Base-by-base conservation (phyloP, 2,329 filamentous ascomycete species). In the Echinosphaeria canescens region DNA sequence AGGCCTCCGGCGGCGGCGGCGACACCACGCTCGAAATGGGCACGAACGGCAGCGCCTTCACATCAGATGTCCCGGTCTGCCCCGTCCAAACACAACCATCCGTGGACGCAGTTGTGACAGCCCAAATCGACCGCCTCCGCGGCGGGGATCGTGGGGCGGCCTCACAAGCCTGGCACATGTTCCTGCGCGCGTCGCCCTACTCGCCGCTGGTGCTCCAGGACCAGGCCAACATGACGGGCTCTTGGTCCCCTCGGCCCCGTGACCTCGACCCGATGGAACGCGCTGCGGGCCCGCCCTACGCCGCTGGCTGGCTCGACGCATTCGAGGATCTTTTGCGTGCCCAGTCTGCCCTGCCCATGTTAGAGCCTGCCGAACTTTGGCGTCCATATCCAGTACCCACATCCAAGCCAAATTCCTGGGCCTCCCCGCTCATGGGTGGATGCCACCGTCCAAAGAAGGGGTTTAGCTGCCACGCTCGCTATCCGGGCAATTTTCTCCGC, bases 251-350 rank as follows among this genome's bases (percentile, higher is more conserved):
- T 2, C 37, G 47, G 0, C 60, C 61, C 1, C 47, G 40, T 6
- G 57, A 58, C 33, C 43, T 51, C 2, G n/a, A n/a, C n/a, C n/a
- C n/a, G n/a, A n/a, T n/a, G n/a, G n/a, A n/a, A n/a, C n/a, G n/a
- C n/a, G n/a, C n/a, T n/a, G n/a, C n/a, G n/a, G n/a, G n/a, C n/a
- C 49, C 53, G 7, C 31, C 41, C 4, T 43, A 45, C 24, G 32
- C 45, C 17, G 48, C 54, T 29, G 25, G 42, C 10, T 68, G 63
- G 34, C 48, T 56, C 17, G 61, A 67, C 34, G 62, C 62, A 25
- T 66, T 67, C 32, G 62, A 68, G 36, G 62, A 68, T 33, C 51
- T 69, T 11, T 46, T 68, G 10, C 44, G 47, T n/a, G 50, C 52
- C 12, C 51, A 49, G n/a, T 48, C 51, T 10, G 52, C 51, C 4